phyloP scores from a whole-genome alignment of 2,329 filamentous ascomycete species.

The Ophiocordyceps camponoti-floridani region DNA sequence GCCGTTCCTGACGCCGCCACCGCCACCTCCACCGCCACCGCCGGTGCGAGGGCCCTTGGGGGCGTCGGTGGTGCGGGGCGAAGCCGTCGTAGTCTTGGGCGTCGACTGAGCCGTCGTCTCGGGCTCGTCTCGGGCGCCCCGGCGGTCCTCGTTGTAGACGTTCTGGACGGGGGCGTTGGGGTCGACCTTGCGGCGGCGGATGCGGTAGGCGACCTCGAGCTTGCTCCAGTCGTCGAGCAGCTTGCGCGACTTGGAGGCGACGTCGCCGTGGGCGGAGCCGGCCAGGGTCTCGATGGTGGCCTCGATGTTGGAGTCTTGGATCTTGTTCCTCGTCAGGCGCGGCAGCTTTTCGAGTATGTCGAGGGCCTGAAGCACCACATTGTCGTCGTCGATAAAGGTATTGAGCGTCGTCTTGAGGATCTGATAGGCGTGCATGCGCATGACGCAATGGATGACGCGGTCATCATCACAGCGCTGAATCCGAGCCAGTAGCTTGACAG shows the following conservation, averaged over 20 bases:
- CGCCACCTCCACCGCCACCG: conserved; percentile 39
- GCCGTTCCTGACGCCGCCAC: conserved; percentile 27
- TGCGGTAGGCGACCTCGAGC: conserved; percentile 79
- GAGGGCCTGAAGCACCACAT: conserved; percentile 76
- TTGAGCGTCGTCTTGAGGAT: conserved; percentile 77
- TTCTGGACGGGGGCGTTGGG: conserved; percentile 40
- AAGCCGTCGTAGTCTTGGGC: conserved; percentile 17
- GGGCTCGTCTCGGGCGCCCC: conserved; percentile 18
- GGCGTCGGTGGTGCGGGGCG: conserved; percentile 29
- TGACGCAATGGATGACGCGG: conserved; percentile 68
- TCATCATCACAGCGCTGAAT: conserved; percentile 80
- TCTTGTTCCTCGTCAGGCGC: conserved; percentile 88
- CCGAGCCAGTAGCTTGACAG: conserved; percentile 78
- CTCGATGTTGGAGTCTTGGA: conserved; percentile 90
- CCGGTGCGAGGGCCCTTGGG: conserved; percentile 44
- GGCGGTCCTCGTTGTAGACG: conserved; percentile 45
- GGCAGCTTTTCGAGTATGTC: conserved; percentile 81
- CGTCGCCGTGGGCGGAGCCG: conserved; percentile 52
- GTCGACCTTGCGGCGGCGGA: conserved; percentile 76
- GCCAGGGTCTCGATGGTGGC: conserved; percentile 54
- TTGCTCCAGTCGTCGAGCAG: conserved; percentile 78
- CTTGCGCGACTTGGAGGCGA: conserved; percentile 50
- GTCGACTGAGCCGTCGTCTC: conserved; percentile 16
- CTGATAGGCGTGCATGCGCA: conserved; percentile 93
- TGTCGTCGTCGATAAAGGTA: conserved; percentile 75